Conservation (phyloP, 140 eudicot genomes). For the Anethum foeniculum region DNA sequence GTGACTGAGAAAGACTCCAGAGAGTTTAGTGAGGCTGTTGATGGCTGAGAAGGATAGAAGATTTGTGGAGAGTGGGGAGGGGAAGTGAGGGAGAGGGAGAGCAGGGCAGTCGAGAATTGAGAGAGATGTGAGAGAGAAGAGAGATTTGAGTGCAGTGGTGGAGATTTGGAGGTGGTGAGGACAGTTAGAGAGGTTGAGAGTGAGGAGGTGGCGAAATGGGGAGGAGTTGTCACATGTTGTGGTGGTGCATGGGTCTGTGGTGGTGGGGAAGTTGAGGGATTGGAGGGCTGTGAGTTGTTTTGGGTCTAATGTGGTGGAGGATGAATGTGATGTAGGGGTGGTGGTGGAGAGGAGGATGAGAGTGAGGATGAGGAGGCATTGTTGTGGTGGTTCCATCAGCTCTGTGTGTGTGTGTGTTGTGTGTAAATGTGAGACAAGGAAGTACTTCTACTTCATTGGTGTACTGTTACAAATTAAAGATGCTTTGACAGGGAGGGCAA, state of each 20-base stretch:
- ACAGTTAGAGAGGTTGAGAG: slow-evolving; percentile 79
- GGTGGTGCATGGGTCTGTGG: slow-evolving; percentile 62
- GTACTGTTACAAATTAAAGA: background rate
- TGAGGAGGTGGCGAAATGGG: slow-evolving; percentile 77
- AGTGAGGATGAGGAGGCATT: slow-evolving; percentile 14
- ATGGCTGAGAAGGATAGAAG: slow-evolving; percentile 72
- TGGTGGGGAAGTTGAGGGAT: slow-evolving; percentile 66
- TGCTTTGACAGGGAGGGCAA: background rate
- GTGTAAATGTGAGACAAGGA: background rate
- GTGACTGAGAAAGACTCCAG: slow-evolving; percentile 75
- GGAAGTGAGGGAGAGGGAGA: slow-evolving; percentile 43
- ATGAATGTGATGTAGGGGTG: slow-evolving; percentile 9
- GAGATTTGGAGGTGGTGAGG: slow-evolving; percentile 49
- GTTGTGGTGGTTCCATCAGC: slow-evolving; percentile 1
- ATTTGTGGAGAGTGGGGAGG: slow-evolving; percentile 50
- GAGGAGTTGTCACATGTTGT: slow-evolving; percentile 65
- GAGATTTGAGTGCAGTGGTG: slow-evolving; percentile 53
- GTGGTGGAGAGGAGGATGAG: slow-evolving; percentile 11
- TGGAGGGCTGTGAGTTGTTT: slow-evolving; percentile 71
- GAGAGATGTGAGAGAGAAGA: slow-evolving; percentile 67
- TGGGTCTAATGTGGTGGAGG: slow-evolving; percentile 63
- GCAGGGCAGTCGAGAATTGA: slow-evolving; percentile 56
- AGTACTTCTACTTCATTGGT: background rate
- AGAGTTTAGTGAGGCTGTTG: slow-evolving; percentile 58
- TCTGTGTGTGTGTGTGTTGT: background rate